Base-by-base conservation (phyloP, 345 rosid genomes). In the Eutrema japonicum region DNA sequence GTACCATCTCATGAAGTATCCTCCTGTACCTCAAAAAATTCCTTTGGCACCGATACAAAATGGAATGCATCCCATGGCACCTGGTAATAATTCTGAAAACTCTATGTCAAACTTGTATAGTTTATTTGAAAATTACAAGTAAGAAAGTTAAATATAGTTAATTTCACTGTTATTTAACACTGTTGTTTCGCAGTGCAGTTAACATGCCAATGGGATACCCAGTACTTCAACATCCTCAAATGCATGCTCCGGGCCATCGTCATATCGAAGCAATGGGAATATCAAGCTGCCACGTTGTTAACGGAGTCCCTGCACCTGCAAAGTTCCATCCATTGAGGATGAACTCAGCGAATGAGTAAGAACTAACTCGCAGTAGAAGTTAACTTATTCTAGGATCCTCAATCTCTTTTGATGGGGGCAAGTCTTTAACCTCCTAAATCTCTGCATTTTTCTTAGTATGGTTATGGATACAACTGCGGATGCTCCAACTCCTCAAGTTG, bases 161-260 rank as follows among this genome's bases (percentile, higher is more conserved):
- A 9, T 8, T 58, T 33, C 62, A 50, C 47, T 74, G 43, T 74
- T 66, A 74, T 51, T 66, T 49, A 74, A 58, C 78, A 57, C 60
- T 13, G 78, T 59, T 74, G 68, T 67, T 59, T 50, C 40, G 54
- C 68, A 67, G 78, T 82, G 92, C 99, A 95, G 99, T 89, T 81
- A 95, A 84, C 84, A 81, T 95, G 81, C 99, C 99, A 29, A 90
- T 95, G 87, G 98, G 98, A 53, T 95, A 90, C 61, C 99, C 99
- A 48, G 91, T 95, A 54, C 82, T 95, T 61, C 99, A 95, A 77
- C 99, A 82, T 76, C 91, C 94, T 78, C 89, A 87, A 55, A 84
- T 95, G 82, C 86, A 88, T 47, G 90, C 79, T 72, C 67, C 92
- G 3, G 92, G 89, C 66, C 80, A 92, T 77, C 98, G 91, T 30